Evolutionary conservation across 2,329 filamentous ascomycete species (phyloP).

Genomic region (Ophiostoma pallidulum): DNA sequence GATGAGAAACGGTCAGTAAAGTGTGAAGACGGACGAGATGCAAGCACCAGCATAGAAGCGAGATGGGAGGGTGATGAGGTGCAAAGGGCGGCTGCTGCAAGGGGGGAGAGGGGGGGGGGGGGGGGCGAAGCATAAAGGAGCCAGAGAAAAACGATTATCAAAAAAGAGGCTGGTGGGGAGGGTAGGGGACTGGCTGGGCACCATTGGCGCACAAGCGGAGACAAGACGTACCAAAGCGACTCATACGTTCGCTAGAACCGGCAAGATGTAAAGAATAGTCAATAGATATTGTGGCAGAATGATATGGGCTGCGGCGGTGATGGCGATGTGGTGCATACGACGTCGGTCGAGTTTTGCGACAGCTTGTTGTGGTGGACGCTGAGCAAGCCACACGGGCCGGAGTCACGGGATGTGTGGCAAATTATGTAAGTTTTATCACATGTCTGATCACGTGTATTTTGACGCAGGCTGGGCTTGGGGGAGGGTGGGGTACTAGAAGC

Average conservation of each 20-base stretch:
- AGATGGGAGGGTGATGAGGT: not conserved
- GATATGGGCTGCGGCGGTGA: constrained; percentile 21
- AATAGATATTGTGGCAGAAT: constrained; percentile 24
- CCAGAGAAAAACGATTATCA: not conserved
- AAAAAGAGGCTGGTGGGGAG: constrained; percentile 4
- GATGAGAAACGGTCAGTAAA: constrained; percentile 8
- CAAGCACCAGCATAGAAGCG: not conserved
- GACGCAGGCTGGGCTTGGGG: too few relatives aligned
- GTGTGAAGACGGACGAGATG: too few relatives aligned
- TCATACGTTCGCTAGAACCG: constrained; percentile 14
- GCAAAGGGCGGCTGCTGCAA: not conserved
- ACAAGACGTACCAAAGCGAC: constrained; percentile 9
- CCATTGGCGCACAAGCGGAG: not conserved
- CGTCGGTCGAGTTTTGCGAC: constrained; percentile 17
- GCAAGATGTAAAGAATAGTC: constrained; percentile 18
- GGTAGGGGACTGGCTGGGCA: not conserved
- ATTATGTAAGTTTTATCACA: constrained; percentile 1
- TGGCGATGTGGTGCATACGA: constrained; percentile 14
- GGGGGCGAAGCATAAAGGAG: not conserved
- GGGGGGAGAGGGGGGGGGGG: not conserved
- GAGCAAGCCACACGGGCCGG: constrained; percentile 2
- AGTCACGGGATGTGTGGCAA: constrained; percentile 3
- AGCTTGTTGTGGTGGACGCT: constrained; percentile 20
- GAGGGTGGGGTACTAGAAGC: too few relatives aligned
- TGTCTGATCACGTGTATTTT: constrained; percentile 7